Evolutionary conservation across 2,329 filamentous ascomycete genomes (phyloP), one percentile per base, ranked within the genome.

Genomic region (Bretziella fagacearum): DNA sequence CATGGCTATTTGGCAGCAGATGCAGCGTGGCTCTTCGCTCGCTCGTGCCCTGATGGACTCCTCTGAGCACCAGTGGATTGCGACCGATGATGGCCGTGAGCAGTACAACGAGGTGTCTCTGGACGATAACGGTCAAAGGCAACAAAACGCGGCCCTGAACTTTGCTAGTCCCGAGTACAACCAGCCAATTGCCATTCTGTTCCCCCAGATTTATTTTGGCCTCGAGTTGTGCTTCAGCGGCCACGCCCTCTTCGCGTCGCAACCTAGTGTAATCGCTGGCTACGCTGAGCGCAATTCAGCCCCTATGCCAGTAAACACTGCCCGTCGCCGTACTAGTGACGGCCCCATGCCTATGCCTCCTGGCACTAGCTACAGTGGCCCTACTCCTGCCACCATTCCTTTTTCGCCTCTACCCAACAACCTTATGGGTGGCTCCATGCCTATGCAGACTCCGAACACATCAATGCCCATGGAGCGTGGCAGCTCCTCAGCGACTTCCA

Each of bases 1-100:
- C 20, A 47, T 47, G 40, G 40, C 48, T 11, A 50, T 50, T 23
- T 50, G 48, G 48, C 48, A 50, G 40, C 48, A 50, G 40, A 50
- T 50, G 48, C 48, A 50, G 29, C 40, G 40, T n/a, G 48, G 48
- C 32, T 50, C 48, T 13, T 45, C 46, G 30, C 48, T 44, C 7
- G 44, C 48, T 3, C 48, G 48, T 22, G 48, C 48, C 11, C 20
- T 43, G 17, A 22, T 39, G 17, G 48, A 50, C 7, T 44, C 39
- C 4, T 41, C 44, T 2, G 48, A 44, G 32, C 48, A 50, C 17
- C 48, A 46, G 32, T 50, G 48, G 48, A 46, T 50, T 11, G 30
- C 48, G n/a, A 15, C 44, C 2, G 45, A 44, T 8, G 48, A 47
- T 29, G 26, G 37, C 40, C 44, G 48, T 10, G 48, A 50, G 6